Conservation (phyloP, 2,329 filamentous ascomycete genomes). For the Cladophialophora psammophila region DNA sequence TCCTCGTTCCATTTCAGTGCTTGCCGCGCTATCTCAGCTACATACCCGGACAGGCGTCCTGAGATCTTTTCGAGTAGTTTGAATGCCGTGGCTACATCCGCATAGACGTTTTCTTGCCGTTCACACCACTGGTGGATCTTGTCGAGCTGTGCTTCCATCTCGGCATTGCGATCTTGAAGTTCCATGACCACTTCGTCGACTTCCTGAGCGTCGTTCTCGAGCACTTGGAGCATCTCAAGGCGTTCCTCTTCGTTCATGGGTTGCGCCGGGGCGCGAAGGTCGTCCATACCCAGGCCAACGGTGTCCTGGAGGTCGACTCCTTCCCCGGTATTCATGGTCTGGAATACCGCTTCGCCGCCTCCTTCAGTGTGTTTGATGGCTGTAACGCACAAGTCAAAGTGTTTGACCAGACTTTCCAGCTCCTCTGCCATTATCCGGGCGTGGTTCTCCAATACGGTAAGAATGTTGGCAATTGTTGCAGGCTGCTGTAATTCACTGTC, state of each 20-base stretch:
- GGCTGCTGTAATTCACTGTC: constrained; percentile 44
- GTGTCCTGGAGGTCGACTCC: constrained; percentile 61
- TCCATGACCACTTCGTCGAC: constrained; percentile 69
- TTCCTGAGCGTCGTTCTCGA: constrained; percentile 64
- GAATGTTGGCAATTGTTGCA: constrained; percentile 59
- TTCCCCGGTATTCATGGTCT: constrained; percentile 65
- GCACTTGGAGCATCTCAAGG: constrained; percentile 80
- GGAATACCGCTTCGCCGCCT: constrained; percentile 71
- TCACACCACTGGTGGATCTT: constrained; percentile 70
- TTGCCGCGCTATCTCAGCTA: constrained; percentile 57
- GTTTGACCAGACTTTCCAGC: constrained; percentile 79
- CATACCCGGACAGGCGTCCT: constrained; percentile 64
- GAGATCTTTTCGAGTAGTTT: constrained; percentile 72
- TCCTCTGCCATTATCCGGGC: constrained; percentile 83
- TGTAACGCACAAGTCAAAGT: constrained; percentile 92
- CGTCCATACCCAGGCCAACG: constrained; percentile 50
- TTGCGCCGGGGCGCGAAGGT: constrained; percentile 62
- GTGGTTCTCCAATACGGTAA: constrained; percentile 72
- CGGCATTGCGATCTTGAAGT: constrained; percentile 75
- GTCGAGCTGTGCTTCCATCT: constrained; percentile 76
- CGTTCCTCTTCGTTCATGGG: constrained; percentile 79
- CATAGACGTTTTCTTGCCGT: constrained; percentile 62
- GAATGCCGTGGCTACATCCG: constrained; percentile 67
- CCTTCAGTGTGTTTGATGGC: constrained; percentile 90
- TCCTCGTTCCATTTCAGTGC: constrained; percentile 74